Percentiles rank a stretch among this genome's conserved stretches.
Conservation (phyloP, 768 basidiomycete species). For the Tulasnella sp. region DNA sequence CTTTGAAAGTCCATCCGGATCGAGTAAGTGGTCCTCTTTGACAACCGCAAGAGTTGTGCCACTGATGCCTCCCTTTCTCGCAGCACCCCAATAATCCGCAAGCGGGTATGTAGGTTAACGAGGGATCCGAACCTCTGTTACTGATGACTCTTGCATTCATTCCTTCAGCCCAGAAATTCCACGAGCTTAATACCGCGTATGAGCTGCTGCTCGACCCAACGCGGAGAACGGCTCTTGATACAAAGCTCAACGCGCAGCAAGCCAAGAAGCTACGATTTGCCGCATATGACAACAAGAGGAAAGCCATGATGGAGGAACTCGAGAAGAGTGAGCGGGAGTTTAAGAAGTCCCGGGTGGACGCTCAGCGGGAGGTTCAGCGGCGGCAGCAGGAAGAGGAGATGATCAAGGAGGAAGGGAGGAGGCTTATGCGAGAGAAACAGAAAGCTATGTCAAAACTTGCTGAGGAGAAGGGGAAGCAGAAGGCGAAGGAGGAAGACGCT, state of each 20-base stretch:
- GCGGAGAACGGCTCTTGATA: slow-evolving; percentile 72
- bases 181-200: slow-evolving; percentile 77
- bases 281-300: slow-evolving; percentile 66
- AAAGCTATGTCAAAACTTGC: slow-evolving; percentile 44
- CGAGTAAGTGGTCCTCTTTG: slow-evolving; percentile 50
- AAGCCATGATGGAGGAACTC: slow-evolving; percentile 68
- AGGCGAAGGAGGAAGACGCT: slow-evolving; percentile 33
- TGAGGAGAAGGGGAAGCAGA: slow-evolving; percentile 37
- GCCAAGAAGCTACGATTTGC: slow-evolving; percentile 70
- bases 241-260: slow-evolving; percentile 65
- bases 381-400: slow-evolving; percentile 61
- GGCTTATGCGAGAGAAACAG: slow-evolving; percentile 63
- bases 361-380: slow-evolving; percentile 52
- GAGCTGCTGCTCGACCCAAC: slow-evolving; percentile 77
- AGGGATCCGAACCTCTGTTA: neutral
- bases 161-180: slow-evolving; percentile 66
- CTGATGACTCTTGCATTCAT: neutral
- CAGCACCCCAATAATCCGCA: slow-evolving; percentile 78
- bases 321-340: slow-evolving; percentile 73
- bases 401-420: slow-evolving; percentile 71
- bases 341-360: slow-evolving; percentile 66
- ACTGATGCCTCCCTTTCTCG: slow-evolving; percentile 28
- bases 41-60: slow-evolving; percentile 23
- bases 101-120: slow-evolving; percentile 50
- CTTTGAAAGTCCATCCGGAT: slow-evolving; percentile 84